These are phyloP conservation scores for Suillus placidus DNA, from an alignment of 768 basidiomycete genomes.

Conservation along the genomic window DNA sequence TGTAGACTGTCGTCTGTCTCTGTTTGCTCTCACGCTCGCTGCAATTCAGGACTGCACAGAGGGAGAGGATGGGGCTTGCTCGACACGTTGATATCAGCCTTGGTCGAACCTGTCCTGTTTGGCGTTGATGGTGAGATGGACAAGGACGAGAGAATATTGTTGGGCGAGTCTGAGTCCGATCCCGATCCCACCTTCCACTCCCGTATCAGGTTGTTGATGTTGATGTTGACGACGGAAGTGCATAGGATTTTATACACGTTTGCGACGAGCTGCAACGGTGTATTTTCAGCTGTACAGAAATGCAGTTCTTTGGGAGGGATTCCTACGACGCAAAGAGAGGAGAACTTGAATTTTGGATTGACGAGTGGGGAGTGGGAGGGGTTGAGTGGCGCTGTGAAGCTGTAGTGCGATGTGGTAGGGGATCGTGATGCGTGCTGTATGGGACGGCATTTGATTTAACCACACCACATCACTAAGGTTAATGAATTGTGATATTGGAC, in stretches of 20 bases:
- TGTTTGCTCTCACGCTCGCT: neutral
- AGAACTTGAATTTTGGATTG: neutral
- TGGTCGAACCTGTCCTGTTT: neutral
- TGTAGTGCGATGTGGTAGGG: neutral
- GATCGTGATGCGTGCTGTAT: no score
- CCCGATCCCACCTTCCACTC: neutral
- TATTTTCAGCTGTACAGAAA: neutral
- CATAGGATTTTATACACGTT: neutral
- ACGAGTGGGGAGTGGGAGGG: neutral
- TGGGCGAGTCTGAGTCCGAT: neutral
- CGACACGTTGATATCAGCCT: neutral
- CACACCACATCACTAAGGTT: neutral
- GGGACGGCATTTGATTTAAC: neutral
- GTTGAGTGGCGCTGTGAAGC: neutral
- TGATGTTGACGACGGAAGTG: neutral
- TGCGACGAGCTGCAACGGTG: neutral
- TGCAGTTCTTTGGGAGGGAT: neutral
- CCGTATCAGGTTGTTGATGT: neutral
- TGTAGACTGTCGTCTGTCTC: slow-evolving; percentile 21
- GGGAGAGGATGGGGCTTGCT: neutral
- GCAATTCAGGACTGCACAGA: neutral
- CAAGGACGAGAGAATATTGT: neutral
- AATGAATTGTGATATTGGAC: neutral
- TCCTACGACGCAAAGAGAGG: neutral
- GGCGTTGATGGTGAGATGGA: neutral